Percentiles rank a stretch among this genome's conserved stretches.
Evolutionary conservation across 2,329 filamentous ascomycete genomes (phyloP).

Genomic region (Pestalotiopsis sp.): DNA sequence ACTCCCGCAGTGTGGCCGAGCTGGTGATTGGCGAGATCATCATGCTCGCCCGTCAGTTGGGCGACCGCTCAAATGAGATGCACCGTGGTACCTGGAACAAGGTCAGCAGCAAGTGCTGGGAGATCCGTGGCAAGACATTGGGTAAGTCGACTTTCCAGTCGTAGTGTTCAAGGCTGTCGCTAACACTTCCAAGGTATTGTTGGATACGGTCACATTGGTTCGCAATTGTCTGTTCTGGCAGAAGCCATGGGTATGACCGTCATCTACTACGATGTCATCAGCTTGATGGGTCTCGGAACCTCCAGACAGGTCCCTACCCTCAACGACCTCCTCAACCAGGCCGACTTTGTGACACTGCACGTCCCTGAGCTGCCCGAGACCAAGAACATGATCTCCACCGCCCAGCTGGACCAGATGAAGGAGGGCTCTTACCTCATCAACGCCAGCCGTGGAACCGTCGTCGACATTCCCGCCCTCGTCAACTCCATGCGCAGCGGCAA

Average conservation of each 20-base stretch:
- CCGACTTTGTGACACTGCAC: conserved; percentile 94
- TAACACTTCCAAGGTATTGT: conserved; percentile 66
- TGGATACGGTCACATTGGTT: conserved; percentile 96
- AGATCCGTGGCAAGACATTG: conserved; percentile 95
- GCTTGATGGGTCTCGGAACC: conserved; percentile 91
- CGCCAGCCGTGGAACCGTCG: conserved; percentile 88
- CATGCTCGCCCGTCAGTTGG: conserved; percentile 83
- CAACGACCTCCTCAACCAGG: conserved; percentile 71
- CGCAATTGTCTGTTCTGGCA: conserved; percentile 90
- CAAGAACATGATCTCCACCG: conserved; percentile 82
- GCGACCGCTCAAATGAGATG: conserved; percentile 91
- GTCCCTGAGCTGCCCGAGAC: conserved; percentile 94
- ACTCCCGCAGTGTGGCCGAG: conserved; percentile 95
- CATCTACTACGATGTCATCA: conserved; percentile 94
- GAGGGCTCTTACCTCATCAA: conserved; percentile 93
- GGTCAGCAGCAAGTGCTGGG: conserved; percentile 95
- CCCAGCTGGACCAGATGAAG: conserved; percentile 88
- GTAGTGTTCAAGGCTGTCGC: background rate
- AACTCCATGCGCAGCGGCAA: conserved; percentile 84
- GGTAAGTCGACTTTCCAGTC: conserved; percentile 48
- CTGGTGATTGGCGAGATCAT: conserved; percentile 95
- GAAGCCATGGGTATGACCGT: conserved; percentile 98
- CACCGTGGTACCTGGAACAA: conserved; percentile 98
- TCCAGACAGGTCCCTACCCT: conserved; percentile 80
- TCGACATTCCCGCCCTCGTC: conserved; percentile 91